Evolutionary conservation across 1,284 basidiomycete species (phyloP).

Genomic region (Tranzscheliella williamsii): DNA sequence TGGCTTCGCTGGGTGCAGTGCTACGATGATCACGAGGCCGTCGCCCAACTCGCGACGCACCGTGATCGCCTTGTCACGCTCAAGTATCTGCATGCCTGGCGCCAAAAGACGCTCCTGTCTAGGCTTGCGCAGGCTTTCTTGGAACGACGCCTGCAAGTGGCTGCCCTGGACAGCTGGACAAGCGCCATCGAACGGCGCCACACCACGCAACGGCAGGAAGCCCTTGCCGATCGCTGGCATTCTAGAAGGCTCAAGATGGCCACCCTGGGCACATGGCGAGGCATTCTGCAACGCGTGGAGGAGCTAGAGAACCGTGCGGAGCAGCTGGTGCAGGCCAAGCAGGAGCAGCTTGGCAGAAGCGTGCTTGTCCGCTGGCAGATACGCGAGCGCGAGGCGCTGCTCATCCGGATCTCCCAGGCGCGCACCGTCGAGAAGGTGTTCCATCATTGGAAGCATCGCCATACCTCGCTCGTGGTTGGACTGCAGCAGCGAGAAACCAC

Average conservation of each 20-base stretch:
- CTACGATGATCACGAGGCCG: constrained; percentile 2
- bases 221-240: no score
- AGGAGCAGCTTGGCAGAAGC: no score
- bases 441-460: constrained; percentile 14
- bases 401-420: constrained; percentile 7
- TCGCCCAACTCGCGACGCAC: constrained; percentile 10
- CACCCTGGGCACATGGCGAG: no score
- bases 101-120: constrained; percentile 15
- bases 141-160: constrained; percentile 17
- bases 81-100: constrained; percentile 13
- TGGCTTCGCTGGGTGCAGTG: constrained; percentile 19
- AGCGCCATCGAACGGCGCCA: not conserved
- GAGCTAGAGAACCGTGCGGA: no score
- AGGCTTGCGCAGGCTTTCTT: constrained; percentile 24
- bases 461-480: constrained; percentile 7
- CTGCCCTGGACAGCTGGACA: constrained; percentile 7
- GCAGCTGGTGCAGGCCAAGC: no score
- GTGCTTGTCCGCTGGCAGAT: constrained; percentile 17
- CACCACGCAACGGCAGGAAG: not conserved
- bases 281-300: no score
- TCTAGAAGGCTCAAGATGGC: no score
- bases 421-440: constrained; percentile 6
- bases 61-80: constrained; percentile 7
- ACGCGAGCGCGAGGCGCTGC: constrained; percentile 8
- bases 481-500: constrained; percentile 26